Base-by-base conservation (phyloP, 305 asterid species). In the Plantago lanceolata region DNA sequence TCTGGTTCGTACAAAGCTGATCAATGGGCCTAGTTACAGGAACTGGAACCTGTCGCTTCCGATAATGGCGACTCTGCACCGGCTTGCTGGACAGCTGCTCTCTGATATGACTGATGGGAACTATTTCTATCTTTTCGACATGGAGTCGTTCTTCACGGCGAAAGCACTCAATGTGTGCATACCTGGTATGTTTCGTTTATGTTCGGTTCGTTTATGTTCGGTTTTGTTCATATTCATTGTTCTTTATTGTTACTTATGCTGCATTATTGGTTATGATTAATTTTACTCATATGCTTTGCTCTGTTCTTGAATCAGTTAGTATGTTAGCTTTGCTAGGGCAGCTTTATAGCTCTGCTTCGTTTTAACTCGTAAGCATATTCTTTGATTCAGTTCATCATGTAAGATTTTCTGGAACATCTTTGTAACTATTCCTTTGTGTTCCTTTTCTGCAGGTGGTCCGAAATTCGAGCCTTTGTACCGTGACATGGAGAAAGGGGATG, bases 401-500 rank as follows among this genome's bases (percentile, higher is more conserved):
- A 31, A 89, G 86, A 73, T 47, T 65, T 57, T 29, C 33, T 24
- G 16, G 48, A 18, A 49, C 13, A 43, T 1, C 0, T 16, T 59
- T 6, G 13, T 9, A 6, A 20, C 3, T 1, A 35, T 43, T 44
- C 53, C 47, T 55, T 28, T 24, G 8, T 57, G 98, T 92, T 65
- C 45, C 24, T 50, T 26, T 24, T 45, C 54, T 57, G 43, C 85
- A 93, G 99, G 99, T 69, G 99, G 99, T 52, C 99, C 99, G 6
- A 94, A 94, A 85, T 94, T 94, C 61, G 99, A 94, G 76, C 99
- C 99, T 47, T 76, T 94, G 75, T 94, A 90, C 78, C 90, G 99
- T 54, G 99, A 94, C 82, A 94, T 94, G 97, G 99, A 94, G 79
- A 94, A 94, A 72, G 99, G 99, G 44, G 99, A 90, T 28, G 99